phyloP scores from a whole-genome alignment of 1,284 basidiomycete species.

The Polyporus tsugae region DNA sequence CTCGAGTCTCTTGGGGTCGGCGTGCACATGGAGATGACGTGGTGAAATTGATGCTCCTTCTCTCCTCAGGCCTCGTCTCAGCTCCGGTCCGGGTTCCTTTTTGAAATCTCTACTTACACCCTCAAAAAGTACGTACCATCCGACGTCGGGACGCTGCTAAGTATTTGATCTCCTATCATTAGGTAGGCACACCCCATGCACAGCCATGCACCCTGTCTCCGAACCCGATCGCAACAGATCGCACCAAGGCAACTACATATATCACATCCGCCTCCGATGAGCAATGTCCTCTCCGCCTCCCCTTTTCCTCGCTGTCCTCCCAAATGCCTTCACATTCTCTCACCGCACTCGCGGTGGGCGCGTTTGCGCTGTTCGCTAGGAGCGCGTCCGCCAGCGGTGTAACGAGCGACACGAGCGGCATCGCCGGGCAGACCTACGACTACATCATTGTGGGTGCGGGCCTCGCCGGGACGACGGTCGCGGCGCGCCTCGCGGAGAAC shows the following conservation, averaged over 20 bases:
- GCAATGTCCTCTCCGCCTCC: neutral
- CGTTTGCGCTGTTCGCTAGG: constrained; percentile 9
- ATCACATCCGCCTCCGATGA: neutral
- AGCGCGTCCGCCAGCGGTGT: constrained; percentile 17
- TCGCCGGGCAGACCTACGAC: constrained; percentile 55
- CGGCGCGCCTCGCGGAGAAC: constrained; percentile 67
- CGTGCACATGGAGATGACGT: neutral
- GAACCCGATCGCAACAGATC: neutral
- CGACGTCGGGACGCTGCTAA: neutral
- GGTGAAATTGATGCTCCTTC: neutral
- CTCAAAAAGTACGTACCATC: neutral
- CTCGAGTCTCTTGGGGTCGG: neutral
- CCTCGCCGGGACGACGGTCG: constrained; percentile 68
- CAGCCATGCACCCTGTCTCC: neutral
- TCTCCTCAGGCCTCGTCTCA: neutral
- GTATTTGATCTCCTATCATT: neutral
- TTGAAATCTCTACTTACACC: neutral
- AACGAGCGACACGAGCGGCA: constrained; percentile 13
- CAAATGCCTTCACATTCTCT: neutral
- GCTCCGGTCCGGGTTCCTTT: neutral
- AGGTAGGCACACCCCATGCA: neutral
- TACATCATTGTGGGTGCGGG: constrained; percentile 77
- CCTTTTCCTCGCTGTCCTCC: too few relatives aligned
- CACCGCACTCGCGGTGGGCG: constrained; percentile 6
- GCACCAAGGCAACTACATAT: neutral